Evolutionary conservation across 2,329 filamentous ascomycete genomes (phyloP).

Genomic region (Ophiocordyceps camponoti-saundersi): DNA sequence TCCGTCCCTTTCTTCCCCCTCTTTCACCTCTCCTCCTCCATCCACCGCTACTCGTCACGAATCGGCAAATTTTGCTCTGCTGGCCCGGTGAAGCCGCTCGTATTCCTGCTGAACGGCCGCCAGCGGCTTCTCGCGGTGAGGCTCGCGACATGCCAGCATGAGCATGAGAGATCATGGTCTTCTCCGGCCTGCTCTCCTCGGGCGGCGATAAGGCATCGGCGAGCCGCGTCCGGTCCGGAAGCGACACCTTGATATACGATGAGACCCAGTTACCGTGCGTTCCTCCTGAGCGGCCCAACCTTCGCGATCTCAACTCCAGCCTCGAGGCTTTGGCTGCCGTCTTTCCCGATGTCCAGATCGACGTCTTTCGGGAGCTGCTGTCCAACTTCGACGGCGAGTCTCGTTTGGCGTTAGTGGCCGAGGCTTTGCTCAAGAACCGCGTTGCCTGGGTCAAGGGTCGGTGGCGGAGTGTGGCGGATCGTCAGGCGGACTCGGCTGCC

Average conservation of each 20-base stretch:
- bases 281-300: slow-evolving; percentile 37
- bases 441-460: slow-evolving; percentile 55
- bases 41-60: background rate
- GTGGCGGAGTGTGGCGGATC: slow-evolving; percentile 30
- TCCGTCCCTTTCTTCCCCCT: no score
- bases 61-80: background rate
- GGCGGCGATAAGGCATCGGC: slow-evolving; percentile 18
- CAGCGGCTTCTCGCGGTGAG: background rate
- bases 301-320: slow-evolving; percentile 52
- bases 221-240: slow-evolving; percentile 13
- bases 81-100: background rate
- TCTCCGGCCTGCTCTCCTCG: slow-evolving; percentile 29
- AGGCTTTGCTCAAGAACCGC: slow-evolving; percentile 57
- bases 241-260: slow-evolving; percentile 34
- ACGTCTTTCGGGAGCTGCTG: slow-evolving; percentile 72
- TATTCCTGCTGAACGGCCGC: background rate
- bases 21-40: no score
- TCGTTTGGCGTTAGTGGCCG: slow-evolving; percentile 58
- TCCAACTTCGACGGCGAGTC: slow-evolving; percentile 60
- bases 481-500: slow-evolving; percentile 11
- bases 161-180: slow-evolving; percentile 30
- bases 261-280: slow-evolving; percentile 33
- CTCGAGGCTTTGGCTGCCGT: slow-evolving; percentile 52
- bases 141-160: slow-evolving; percentile 11
- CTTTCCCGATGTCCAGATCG: slow-evolving; percentile 66